Conservation (phyloP, 805 yeast species). For the Cyberlindnera bimundalis region DNA sequence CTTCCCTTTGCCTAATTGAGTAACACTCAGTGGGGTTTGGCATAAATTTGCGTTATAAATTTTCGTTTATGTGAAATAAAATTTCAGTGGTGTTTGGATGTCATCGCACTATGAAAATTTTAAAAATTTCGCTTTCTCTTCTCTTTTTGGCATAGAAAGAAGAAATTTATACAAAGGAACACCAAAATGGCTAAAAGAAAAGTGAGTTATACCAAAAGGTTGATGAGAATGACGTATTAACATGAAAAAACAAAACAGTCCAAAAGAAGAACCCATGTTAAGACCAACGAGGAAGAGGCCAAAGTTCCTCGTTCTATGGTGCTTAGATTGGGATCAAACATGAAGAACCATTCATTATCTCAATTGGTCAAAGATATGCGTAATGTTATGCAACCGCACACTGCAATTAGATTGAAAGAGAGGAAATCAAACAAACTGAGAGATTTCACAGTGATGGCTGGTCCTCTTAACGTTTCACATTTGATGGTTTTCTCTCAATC, state of each 20-base stretch:
- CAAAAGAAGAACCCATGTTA: conserved; percentile 85
- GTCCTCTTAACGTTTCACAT: conserved; percentile 91
- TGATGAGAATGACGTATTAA: too few species aligned
- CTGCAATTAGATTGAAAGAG: conserved; percentile 85
- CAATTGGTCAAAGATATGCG: conserved; percentile 88
- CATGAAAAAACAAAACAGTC: conserved; percentile 31
- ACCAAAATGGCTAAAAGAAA: conserved; percentile 50
- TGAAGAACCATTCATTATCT: conserved; percentile 74
- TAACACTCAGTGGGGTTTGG: too few species aligned
- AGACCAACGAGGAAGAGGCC: conserved; percentile 61
- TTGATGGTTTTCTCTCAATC: conserved; percentile 83
- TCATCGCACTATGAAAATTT: conserved; percentile 22
- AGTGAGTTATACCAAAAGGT: conserved; percentile 31
- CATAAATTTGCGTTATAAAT: not conserved
- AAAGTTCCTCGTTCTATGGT: conserved; percentile 94
- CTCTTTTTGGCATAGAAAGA: not conserved
- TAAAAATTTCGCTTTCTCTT: conserved; percentile 4
- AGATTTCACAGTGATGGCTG: conserved; percentile 98
- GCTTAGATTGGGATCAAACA: conserved; percentile 72
- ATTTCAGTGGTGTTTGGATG: conserved; percentile 31
- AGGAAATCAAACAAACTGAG: conserved; percentile 82
- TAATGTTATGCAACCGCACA: conserved; percentile 92
- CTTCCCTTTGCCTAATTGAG: not conserved
- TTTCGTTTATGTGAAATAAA: conserved; percentile 5
- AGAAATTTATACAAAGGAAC: too few species aligned